Percentiles rank a stretch among this genome's conserved stretches.
Conservation (phyloP, 192 early-diverging fungal species). For the Coemansia sp. region DNA sequence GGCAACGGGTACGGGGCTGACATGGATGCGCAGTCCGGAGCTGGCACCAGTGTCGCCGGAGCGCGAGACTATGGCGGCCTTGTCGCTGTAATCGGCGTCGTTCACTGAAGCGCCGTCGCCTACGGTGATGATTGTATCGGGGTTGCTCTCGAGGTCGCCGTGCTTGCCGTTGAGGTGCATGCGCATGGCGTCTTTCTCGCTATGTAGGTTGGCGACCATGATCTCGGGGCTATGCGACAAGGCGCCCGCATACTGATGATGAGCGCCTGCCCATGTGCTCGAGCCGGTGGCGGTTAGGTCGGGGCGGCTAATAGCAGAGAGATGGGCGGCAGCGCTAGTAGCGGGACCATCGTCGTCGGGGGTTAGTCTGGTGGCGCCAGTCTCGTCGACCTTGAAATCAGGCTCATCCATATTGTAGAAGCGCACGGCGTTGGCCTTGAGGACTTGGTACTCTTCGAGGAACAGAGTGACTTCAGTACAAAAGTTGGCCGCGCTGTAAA, state of each 20-base stretch:
- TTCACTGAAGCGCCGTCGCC: constrained; percentile 16
- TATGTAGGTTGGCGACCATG: background rate
- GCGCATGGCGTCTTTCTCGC: constrained; percentile 42
- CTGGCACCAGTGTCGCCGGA: constrained; percentile 2
- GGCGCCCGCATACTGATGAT: constrained; percentile 1
- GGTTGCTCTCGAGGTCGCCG: constrained; percentile 46
- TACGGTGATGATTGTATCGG: constrained; percentile 39
- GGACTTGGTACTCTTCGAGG: constrained; percentile 55
- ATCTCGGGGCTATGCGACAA: background rate
- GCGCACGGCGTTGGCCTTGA: constrained; percentile 53
- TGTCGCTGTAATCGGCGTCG: constrained; percentile 31
- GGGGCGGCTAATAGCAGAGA: constrained; percentile 11
- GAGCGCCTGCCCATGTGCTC: constrained; percentile 13
- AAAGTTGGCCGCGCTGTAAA: constrained; percentile 53
- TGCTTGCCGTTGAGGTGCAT: constrained; percentile 40
- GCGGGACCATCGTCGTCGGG: constrained; percentile 5
- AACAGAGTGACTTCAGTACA: constrained; percentile 53
- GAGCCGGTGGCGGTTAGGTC: constrained; percentile 19
- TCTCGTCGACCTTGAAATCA: constrained; percentile 40
- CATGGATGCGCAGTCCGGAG: background rate
- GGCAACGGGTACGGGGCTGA: background rate
- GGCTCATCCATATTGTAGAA: constrained; percentile 56
- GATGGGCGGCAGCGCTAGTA: background rate
- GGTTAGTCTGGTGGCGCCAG: background rate
- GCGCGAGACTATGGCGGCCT: constrained; percentile 16